These are phyloP conservation scores for Globisporangium ultimum DNA, from an alignment of 352 stramenopile genomes.

Conservation along the genomic window DNA sequence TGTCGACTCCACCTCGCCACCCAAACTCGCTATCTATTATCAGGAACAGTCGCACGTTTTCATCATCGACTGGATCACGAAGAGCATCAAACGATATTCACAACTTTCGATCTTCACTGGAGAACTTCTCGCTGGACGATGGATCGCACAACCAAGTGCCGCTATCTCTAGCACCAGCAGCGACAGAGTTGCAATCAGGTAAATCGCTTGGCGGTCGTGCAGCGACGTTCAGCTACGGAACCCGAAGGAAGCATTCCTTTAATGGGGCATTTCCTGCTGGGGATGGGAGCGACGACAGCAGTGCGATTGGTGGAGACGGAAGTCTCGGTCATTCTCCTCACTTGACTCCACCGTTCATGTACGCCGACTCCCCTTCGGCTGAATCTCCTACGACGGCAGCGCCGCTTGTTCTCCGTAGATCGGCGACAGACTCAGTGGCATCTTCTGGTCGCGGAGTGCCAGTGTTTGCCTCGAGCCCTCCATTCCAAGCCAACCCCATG, in stretches of 20 bases:
- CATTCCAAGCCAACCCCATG: slow-evolving; percentile 63
- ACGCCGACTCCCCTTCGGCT: slow-evolving; percentile 2
- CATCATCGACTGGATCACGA: slow-evolving; percentile 15
- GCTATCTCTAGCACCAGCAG: slow-evolving; percentile 13
- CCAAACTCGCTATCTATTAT: slow-evolving; percentile 55
- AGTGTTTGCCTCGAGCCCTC: slow-evolving; percentile 45
- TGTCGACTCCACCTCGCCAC: slow-evolving; percentile 69
- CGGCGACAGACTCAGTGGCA: slow-evolving; percentile 10
- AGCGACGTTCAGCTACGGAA: slow-evolving; percentile 12
- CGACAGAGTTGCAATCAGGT: not conserved
- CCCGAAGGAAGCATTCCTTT: slow-evolving; percentile 37
- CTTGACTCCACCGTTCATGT: slow-evolving; percentile 35
- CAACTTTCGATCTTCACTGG: slow-evolving; percentile 37
- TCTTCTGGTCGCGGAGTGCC: slow-evolving; percentile 16
- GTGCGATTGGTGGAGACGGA: not conserved
- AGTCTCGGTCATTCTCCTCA: slow-evolving; percentile 19
- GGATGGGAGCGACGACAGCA: slow-evolving; percentile 17
- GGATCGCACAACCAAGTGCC: slow-evolving; percentile 11
- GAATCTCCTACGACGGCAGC: slow-evolving; percentile 12
- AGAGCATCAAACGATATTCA: slow-evolving; percentile 24
- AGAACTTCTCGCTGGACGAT: slow-evolving; percentile 66
- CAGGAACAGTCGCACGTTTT: slow-evolving; percentile 32
- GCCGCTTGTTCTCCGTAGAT: slow-evolving; percentile 19
- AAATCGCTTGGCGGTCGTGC: slow-evolving; percentile 1
- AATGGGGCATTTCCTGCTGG: slow-evolving; percentile 34